phyloP scores from a whole-genome alignment of 2,329 filamentous ascomycete genomes.

The Aureobasidium sp. region DNA sequence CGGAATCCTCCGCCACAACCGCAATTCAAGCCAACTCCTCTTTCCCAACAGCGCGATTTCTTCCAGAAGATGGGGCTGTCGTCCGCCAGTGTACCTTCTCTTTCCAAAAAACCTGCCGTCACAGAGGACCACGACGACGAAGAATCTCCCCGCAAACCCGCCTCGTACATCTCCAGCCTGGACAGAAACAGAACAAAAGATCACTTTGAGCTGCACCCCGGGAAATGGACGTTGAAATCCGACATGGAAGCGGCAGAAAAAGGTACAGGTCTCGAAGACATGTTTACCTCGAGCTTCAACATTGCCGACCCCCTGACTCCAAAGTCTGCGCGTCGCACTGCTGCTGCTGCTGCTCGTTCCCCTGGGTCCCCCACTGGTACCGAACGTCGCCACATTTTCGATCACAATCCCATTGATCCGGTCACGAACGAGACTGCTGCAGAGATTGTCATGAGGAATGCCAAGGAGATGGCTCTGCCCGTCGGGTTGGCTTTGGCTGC shows the following conservation, averaged over 20 bases:
- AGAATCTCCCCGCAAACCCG: neutral
- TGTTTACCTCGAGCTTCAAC: constrained; percentile 15
- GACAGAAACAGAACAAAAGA: constrained; percentile 11
- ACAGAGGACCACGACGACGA: neutral
- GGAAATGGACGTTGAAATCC: constrained; percentile 11
- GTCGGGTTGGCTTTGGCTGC: neutral
- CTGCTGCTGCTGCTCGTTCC: neutral
- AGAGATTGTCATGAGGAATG: neutral
- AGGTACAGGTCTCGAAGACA: constrained; percentile 16
- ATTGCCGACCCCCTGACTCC: constrained; percentile 8
- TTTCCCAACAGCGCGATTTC: constrained; percentile 15
- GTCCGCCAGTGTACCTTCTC: neutral
- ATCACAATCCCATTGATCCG: neutral
- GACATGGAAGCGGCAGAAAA: constrained; percentile 11
- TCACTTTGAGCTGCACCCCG: constrained; percentile 5
- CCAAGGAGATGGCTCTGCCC: neutral
- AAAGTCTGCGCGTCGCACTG: neutral
- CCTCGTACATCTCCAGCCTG: neutral
- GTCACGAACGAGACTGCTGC: neutral
- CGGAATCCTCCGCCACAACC: constrained; percentile 43
- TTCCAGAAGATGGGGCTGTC: constrained; percentile 16
- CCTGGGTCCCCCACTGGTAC: neutral
- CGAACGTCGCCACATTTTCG: neutral
- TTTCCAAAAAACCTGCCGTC: neutral
- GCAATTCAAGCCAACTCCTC: constrained; percentile 15